These are phyloP conservation scores for Mucor piriformis DNA, from an alignment of 371 early-diverging fungal species.

Conservation along the genomic window DNA sequence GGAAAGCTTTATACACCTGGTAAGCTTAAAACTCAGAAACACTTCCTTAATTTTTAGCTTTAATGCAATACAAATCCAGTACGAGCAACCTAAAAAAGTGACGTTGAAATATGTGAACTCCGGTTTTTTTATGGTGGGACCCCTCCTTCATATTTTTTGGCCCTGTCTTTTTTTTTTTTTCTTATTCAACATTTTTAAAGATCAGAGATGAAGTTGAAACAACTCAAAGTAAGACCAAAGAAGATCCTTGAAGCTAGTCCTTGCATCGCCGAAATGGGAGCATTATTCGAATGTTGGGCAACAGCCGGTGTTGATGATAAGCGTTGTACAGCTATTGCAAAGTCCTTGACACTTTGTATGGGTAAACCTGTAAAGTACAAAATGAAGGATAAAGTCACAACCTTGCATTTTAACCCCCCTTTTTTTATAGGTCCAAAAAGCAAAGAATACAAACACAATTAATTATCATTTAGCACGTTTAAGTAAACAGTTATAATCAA, in stretches of 20 bases:
- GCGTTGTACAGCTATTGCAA: conserved; percentile 57
- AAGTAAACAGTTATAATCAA: conserved; percentile 66
- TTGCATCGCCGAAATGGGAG: conserved; percentile 68
- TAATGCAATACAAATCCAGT: too few relatives aligned
- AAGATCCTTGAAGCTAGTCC: conserved; percentile 67
- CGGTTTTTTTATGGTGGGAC: neutral
- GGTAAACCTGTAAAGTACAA: conserved; percentile 56
- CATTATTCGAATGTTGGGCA: conserved; percentile 71
- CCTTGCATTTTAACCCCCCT: neutral
- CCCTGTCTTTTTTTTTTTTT: conserved; percentile 16
- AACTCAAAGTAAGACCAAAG: conserved; percentile 67
- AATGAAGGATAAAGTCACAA: neutral
- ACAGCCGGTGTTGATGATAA: conserved; percentile 62
- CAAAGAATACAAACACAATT: conserved; percentile 60
- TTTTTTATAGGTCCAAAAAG: conserved; percentile 48
- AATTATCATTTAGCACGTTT: conserved; percentile 72
- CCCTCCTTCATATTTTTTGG: conserved; percentile 4
- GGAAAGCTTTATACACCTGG: too few relatives aligned
- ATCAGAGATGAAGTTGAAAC: conserved; percentile 60
- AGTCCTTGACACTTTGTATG: conserved; percentile 65
- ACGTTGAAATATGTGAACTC: neutral
- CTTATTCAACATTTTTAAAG: conserved; percentile 12
- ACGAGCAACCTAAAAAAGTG: neutral
- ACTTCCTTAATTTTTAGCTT: too few relatives aligned
- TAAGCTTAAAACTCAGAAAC: too few relatives aligned